Evolutionary conservation across 306 rosid species (phyloP), one percentile per base, ranked within the genome.

Genomic region (Cicer yamashitae): DNA sequence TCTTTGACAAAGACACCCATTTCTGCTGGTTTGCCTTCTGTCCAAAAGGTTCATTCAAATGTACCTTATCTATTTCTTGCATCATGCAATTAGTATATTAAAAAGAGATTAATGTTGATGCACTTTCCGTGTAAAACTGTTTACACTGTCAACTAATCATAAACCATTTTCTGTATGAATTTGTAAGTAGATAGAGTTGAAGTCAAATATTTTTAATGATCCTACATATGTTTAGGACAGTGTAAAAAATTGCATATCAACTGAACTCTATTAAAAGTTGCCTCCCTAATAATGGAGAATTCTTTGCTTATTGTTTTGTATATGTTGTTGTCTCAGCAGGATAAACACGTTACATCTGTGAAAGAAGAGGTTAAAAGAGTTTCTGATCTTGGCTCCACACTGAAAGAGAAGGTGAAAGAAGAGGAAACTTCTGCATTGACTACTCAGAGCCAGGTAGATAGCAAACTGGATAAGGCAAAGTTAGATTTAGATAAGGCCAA

Each of bases 41-140:
- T 70, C 22, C 67, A 75, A 8, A 90, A 91, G 78, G 77, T 81
- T 75, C 84, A 14, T 41, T 77, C 85, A 48, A 86, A 68, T 73
- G 82, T 76, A 44, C 82, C 67, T 57, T 64, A 8, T 15, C 70
- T 58, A 45, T 68, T 70, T 51, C 45, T 58, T 73, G 70, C 20
- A 44, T 22, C 74, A 30, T 58, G 69, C 61, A 45, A 25, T 66
- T 44, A 54, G 56, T 67, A 52, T 73, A 2, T 68, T 45, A 57
- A 85, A 30, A 30, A 30, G 37, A 30, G 37, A 30, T 30, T 30
- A 4, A 30, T 30, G 6, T 30, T 30, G 5, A 30, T 30, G 37
- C 37, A 30, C 37, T 30, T 3, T 30, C 37, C 6, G 5, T 30
- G 6, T 30, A 30, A 3, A 30, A 30, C 37, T 30, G 5, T 30